Conservation (phyloP, 2,329 filamentous ascomycete species). For the Aspergillus novofumigatus region DNA sequence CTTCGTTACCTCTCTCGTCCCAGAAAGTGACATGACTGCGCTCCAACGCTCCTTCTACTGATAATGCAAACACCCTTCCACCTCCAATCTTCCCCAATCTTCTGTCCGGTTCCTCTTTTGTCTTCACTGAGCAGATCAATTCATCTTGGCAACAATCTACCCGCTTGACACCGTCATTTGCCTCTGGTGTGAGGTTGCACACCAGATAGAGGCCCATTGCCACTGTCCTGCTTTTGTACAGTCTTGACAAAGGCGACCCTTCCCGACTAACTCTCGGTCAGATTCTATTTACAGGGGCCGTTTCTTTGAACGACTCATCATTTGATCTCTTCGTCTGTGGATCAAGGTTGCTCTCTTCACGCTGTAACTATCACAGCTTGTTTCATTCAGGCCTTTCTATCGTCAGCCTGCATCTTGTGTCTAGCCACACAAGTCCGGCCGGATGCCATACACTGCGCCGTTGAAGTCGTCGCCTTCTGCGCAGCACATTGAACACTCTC, state of each 20-base stretch:
- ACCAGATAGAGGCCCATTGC: background rate
- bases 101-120: background rate
- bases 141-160: background rate
- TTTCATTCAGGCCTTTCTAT: background rate
- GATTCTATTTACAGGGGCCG: background rate
- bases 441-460: constrained; percentile 51
- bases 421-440: constrained; percentile 33
- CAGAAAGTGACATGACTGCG: constrained; percentile 14
- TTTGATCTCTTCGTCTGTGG: background rate
- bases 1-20: constrained; percentile 12
- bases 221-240: background rate
- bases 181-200: background rate
- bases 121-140: background rate
- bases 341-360: background rate
- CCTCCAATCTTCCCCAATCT: constrained; percentile 1
- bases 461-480: constrained; percentile 55
- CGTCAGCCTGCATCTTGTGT: constrained; percentile 23
- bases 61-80: constrained; percentile 1
- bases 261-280: background rate
- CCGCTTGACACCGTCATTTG: background rate
- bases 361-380: background rate
- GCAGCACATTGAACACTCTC: constrained; percentile 48
- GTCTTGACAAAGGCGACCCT: background rate
- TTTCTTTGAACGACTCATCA: background rate
- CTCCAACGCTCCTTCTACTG: constrained; percentile 20